phyloP scores from a whole-genome alignment of 176 grass and related monocot species.

The Raddia guianensis region DNA sequence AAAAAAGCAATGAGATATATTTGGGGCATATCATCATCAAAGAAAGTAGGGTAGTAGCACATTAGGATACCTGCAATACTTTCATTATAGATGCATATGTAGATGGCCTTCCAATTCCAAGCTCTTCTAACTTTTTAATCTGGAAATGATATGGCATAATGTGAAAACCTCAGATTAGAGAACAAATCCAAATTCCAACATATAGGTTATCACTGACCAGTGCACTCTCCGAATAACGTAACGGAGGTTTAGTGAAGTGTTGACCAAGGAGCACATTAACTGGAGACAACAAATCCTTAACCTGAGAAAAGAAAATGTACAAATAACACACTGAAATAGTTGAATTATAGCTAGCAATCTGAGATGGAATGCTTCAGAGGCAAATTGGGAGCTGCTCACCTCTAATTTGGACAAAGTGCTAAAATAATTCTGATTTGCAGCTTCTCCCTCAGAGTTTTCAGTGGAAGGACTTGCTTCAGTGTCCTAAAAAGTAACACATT shows the following conservation, averaged over 20 bases:
- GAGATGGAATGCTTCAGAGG: not conserved
- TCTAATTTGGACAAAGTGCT: slow-evolving; percentile 59
- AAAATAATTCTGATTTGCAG: slow-evolving; percentile 44
- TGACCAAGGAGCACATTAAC: slow-evolving; percentile 63
- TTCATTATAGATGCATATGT: slow-evolving; percentile 95
- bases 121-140: slow-evolving; percentile 98
- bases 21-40: slow-evolving; percentile 21
- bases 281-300: slow-evolving; percentile 61
- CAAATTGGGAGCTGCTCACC: slow-evolving; percentile 38
- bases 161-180: slow-evolving; percentile 23
- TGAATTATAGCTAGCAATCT: slow-evolving; percentile 28
- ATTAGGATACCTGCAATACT: slow-evolving; percentile 74
- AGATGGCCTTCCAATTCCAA: slow-evolving; percentile 97
- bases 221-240: slow-evolving; percentile 79
- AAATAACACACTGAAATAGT: slow-evolving; percentile 30
- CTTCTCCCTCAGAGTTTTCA: slow-evolving; percentile 37
- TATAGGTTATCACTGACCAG: slow-evolving; percentile 64
- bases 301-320: slow-evolving; percentile 55
- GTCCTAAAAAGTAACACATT: slow-evolving; percentile 48
- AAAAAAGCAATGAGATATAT: slow-evolving; percentile 16
- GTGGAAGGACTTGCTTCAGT: slow-evolving; percentile 42
- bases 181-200: slow-evolving; percentile 7
- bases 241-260: slow-evolving; percentile 83
- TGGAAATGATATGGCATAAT: slow-evolving; percentile 36
- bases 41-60: slow-evolving; percentile 16